phyloP scores from a whole-genome alignment of 441 rosid genomes.

The Capsella rubella region DNA sequence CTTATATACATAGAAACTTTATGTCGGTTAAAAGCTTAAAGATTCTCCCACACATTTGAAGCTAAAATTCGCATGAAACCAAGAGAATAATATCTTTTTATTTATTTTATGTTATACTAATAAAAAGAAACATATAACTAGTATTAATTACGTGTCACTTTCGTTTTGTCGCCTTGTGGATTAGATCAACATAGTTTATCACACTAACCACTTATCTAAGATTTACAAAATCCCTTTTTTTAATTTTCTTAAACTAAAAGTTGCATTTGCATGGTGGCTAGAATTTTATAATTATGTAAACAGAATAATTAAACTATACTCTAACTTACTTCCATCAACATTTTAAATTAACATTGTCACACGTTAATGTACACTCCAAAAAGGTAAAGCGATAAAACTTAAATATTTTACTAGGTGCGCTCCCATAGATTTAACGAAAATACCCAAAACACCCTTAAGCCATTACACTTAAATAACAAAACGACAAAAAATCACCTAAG shows the following conservation, averaged over 20 bases:
- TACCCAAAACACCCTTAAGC: conserved; percentile 39
- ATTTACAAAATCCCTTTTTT: no score
- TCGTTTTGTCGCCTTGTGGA: conserved; percentile 23
- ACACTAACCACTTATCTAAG: neutral
- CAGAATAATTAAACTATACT: neutral
- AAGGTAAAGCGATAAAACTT: neutral
- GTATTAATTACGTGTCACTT: neutral
- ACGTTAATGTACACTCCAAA: conserved; percentile 16
- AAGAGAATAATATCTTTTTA: conserved; percentile 20
- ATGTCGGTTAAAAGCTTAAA: conserved; percentile 35
- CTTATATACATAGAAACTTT: neutral
- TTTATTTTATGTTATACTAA: neutral
- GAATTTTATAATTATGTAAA: neutral
- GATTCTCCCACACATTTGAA: conserved; percentile 37
- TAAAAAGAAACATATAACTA: neutral
- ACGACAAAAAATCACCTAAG: conserved; percentile 44
- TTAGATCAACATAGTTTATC: conserved; percentile 24
- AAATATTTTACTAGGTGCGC: neutral
- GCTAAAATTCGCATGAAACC: conserved; percentile 35
- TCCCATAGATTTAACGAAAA: conserved; percentile 17
- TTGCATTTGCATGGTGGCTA: no score
- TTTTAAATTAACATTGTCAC: neutral
- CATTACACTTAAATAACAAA: conserved; percentile 40
- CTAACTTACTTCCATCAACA: conserved; percentile 22
- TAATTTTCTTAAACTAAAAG: no score